Percentiles rank a stretch among this genome's conserved stretches.
phyloP scores from a whole-genome alignment of 2,329 filamentous ascomycete species.

The Monosporascus cannonballus region DNA sequence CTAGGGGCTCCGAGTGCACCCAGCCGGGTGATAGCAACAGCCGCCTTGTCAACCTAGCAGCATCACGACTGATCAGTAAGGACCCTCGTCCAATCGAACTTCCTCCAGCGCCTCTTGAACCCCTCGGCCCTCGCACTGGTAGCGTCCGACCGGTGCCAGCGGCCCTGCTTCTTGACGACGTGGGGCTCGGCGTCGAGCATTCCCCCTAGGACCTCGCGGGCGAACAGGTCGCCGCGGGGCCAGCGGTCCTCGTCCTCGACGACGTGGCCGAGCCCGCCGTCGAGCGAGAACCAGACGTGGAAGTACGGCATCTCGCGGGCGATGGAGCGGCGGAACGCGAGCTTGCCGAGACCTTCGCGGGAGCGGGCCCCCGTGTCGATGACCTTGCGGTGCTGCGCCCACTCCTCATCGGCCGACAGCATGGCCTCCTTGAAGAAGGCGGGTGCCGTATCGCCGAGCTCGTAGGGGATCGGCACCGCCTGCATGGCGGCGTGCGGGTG shows the following conservation, averaged over 20 bases:
- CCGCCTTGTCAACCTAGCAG: background rate
- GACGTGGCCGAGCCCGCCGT: constrained; percentile 87
- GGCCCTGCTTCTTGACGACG: constrained; percentile 82
- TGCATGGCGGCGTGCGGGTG: constrained; percentile 81
- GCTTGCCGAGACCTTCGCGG: constrained; percentile 64
- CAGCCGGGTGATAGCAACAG: no score
- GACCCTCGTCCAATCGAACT: constrained; percentile 80
- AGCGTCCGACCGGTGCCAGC: constrained; percentile 64
- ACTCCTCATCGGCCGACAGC: constrained; percentile 80
- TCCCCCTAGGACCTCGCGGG: constrained; percentile 82
- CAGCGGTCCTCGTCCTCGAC: constrained; percentile 81
- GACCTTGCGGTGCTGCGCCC: constrained; percentile 90
- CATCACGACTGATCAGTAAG: constrained; percentile 33
- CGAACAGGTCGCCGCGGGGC: constrained; percentile 90
- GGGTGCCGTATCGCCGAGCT: constrained; percentile 83
- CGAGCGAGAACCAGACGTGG: constrained; percentile 90
- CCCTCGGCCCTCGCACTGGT: constrained; percentile 55
- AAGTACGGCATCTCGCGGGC: constrained; percentile 99
- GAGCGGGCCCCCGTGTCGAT: constrained; percentile 75
- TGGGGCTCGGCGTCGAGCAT: constrained; percentile 82
- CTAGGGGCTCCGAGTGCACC: no score
- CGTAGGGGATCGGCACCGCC: constrained; percentile 82
- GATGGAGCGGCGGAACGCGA: constrained; percentile 74
- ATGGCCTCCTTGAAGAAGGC: constrained; percentile 97
- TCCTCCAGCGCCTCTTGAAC: constrained; percentile 81